Conservation (phyloP, 2,329 filamentous ascomycete species). For the Ophidiomyces ophidiicola region DNA sequence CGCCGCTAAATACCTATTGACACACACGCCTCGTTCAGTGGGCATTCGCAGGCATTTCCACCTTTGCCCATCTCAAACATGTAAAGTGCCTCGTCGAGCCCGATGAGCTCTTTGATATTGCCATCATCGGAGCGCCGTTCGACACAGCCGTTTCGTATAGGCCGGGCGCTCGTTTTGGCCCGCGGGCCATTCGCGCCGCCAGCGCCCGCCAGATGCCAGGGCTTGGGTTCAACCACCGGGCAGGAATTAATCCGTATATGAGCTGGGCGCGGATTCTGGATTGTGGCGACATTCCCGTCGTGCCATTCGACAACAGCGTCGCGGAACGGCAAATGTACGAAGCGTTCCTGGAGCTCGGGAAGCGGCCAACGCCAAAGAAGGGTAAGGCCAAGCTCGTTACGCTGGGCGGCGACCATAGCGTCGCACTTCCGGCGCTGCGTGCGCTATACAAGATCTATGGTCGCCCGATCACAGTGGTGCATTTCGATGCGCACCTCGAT, state of each 20-base stretch:
- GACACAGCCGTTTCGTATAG: conserved; percentile 62
- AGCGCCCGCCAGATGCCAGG: conserved; percentile 69
- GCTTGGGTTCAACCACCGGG: conserved; percentile 71
- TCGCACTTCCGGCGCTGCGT: conserved; percentile 57
- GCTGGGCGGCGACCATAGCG: conserved; percentile 60
- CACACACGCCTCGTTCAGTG: conserved; percentile 30
- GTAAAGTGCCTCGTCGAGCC: conserved; percentile 58
- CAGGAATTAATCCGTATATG: conserved; percentile 68
- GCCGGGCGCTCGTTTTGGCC: conserved; percentile 67
- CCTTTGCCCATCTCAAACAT: conserved; percentile 59
- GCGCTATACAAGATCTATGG: conserved; percentile 52
- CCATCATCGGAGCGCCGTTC: conserved; percentile 59
- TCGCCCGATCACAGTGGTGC: conserved; percentile 54
- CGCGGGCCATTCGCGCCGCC: conserved; percentile 73
- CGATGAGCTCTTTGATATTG: conserved; percentile 54
- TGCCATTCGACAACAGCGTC: conserved; percentile 72
- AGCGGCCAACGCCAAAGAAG: conserved; percentile 29
- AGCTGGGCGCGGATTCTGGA: conserved; percentile 70
- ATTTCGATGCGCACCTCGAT: conserved; percentile 70
- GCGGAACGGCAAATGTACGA: conserved; percentile 74
- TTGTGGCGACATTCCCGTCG: conserved; percentile 82
- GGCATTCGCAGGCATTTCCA: conserved; percentile 61
- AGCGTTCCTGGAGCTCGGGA: conserved; percentile 59
- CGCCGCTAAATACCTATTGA: neutral
- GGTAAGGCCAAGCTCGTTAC: conserved; percentile 48